phyloP scores from a whole-genome alignment of 306 rosid species.

The Spatholobus suberectus region DNA sequence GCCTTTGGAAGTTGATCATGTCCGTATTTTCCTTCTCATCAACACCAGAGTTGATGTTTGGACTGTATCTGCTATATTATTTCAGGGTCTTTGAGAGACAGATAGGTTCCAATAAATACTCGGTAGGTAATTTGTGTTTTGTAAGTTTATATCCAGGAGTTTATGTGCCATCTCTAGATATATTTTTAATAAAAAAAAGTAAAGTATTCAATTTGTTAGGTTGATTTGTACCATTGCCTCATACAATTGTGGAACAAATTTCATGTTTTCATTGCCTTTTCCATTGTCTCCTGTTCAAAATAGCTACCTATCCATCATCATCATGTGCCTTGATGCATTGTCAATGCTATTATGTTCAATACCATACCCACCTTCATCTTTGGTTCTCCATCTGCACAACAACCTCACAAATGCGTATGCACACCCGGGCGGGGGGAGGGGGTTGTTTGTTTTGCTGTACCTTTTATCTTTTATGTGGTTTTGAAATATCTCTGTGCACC shows the following conservation, averaged over 20 bases:
- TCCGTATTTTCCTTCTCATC: slow-evolving; percentile 86
- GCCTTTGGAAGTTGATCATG: slow-evolving; percentile 79
- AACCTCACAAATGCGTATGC: not conserved
- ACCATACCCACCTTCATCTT: not conserved
- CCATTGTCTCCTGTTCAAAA: not conserved
- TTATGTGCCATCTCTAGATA: not conserved
- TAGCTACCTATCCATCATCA: not conserved
- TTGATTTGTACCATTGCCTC: not conserved
- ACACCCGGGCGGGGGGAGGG: not conserved
- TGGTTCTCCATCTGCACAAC: not conserved
- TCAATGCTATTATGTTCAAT: slow-evolving; percentile 5
- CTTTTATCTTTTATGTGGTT: slow-evolving; percentile 23
- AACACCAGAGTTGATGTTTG: slow-evolving; percentile 95
- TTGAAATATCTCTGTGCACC: slow-evolving; percentile 29
- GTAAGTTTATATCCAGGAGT: slow-evolving; percentile 2
- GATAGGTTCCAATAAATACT: slow-evolving; percentile 93
- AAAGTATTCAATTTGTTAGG: not conserved
- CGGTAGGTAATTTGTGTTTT: slow-evolving; percentile 59
- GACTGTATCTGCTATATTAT: slow-evolving; percentile 88
- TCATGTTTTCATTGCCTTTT: not conserved
- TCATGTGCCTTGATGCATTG: not conserved
- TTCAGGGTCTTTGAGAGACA: slow-evolving; percentile 99
- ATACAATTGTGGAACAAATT: slow-evolving; percentile 4
- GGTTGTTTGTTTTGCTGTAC: slow-evolving; percentile 16
- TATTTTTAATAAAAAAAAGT: not conserved